Evolutionary conservation across 208 protist genomes (phyloP).

Genomic region (Crithidia expoeki): DNA sequence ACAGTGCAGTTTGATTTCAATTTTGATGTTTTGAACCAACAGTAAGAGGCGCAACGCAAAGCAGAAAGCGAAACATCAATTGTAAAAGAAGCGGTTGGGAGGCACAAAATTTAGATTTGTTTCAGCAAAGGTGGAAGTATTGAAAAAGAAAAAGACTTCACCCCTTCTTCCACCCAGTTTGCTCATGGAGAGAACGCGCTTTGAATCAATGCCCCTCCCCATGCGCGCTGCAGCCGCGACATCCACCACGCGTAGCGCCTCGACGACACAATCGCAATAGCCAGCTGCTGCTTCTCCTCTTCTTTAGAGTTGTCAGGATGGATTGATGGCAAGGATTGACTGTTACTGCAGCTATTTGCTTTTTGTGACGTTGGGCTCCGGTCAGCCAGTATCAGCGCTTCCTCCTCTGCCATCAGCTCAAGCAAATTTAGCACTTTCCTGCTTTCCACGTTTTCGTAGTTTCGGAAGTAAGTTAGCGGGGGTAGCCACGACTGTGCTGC

Average conservation of each 20-base stretch:
- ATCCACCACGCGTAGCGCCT: conserved; percentile 25
- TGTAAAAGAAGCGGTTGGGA: neutral
- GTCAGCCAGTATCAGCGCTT: conserved; percentile 9
- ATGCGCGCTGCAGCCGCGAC: conserved; percentile 11
- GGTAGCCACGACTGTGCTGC: conserved; percentile 19
- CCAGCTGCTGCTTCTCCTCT: neutral
- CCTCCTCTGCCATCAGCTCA: conserved; percentile 18
- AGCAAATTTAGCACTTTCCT: neutral
- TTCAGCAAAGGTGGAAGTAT: neutral
- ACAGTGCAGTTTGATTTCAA: too few species aligned
- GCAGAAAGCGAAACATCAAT: neutral
- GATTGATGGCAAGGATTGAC: neutral
- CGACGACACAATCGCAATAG: conserved; percentile 12
- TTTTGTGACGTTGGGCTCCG: neutral
- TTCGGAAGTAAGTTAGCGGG: neutral
- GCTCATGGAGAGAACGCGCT: neutral
- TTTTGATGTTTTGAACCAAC: too few species aligned
- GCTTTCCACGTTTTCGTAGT: neutral
- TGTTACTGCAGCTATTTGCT: neutral
- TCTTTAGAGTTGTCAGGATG: neutral
- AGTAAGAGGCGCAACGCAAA: conserved; percentile 2
- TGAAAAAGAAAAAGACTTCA: neutral
- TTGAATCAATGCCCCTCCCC: conserved; percentile 1
- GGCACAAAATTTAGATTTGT: neutral
- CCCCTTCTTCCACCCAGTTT: neutral